Base-by-base conservation (phyloP, 176 grass and related monocot genomes). In the Ensete ventricosum region DNA sequence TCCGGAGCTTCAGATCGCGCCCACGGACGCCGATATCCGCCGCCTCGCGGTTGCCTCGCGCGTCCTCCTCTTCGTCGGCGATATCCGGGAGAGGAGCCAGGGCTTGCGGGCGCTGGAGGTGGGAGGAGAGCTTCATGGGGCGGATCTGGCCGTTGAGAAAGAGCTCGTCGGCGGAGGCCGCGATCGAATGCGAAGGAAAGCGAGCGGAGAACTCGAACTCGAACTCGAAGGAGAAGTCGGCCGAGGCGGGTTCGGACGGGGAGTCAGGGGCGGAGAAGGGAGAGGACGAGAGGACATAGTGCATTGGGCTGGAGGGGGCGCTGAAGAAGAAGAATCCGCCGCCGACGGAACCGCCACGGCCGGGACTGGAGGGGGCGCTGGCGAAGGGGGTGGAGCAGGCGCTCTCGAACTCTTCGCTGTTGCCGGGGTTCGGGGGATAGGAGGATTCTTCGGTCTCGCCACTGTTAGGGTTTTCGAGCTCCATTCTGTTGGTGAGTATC, bases 171-270 rank as follows among this genome's bases (percentile, higher is more conserved):
- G 77, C 77, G 5, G 77, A 60, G 16, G 77, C 77, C 1, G 55
- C 55, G 14, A 67, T 43, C 8, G 77, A 79, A 22, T 17, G 48
- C 1, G 67, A 22, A 34, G 64, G 67, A 54, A 79, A 79, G 27
- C 77, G 77, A 11, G 77, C 77, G n/a, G 77, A 79, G 77, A 79
- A 79, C 67, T 79, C 77, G 67, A 79, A 79, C 67, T 79, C 77
- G 67, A 79, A 79, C 19, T 79, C 77, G 20, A 55, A 70, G 53
- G 66, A 63, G 51, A 23, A 54, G 52, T 55, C 59, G 62, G n/a
- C 24, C 43, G 77, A 79, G 20, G 67, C 26, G 54, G 67, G 67
- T 34, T 27, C 54, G 52, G 67, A 60, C 10, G 77, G 54, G 26
- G 67, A 62, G n/a, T 29, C 14, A 12, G n/a, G 11, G 24, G 25